A percentile compares a stretch with the other conserved stretches of the same genome.
Evolutionary conservation across 768 basidiomycete species (phyloP).

Genomic region (Leccinum incarnatum): DNA sequence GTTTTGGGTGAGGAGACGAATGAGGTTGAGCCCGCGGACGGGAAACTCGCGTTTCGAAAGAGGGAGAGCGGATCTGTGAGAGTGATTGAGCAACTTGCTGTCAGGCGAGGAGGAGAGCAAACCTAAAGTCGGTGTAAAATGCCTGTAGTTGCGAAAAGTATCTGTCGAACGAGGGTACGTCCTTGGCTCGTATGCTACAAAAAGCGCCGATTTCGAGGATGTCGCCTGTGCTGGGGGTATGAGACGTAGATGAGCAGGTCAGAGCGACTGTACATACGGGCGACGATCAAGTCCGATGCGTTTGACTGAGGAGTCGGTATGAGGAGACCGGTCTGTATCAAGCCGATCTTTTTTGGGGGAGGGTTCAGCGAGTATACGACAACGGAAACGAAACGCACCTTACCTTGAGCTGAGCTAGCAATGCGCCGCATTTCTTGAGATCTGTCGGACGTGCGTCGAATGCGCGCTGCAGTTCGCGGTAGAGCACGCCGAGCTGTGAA

Average conservation of each 20-base stretch:
- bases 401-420: conserved; percentile 62
- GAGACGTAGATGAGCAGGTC: background rate
- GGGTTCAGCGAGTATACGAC: background rate
- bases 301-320: conserved; percentile 67
- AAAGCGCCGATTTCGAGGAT: conserved; percentile 95
- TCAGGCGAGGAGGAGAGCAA: background rate
- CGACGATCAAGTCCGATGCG: conserved; percentile 64
- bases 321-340: conserved; percentile 75
- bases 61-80: conserved; percentile 64
- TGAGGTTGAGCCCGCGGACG: conserved; percentile 90
- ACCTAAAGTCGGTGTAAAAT: conserved; percentile 88
- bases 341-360: conserved; percentile 51
- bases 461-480: conserved; percentile 63
- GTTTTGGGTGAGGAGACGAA: conserved; percentile 91
- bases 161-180: conserved; percentile 91
- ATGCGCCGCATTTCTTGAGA: conserved; percentile 58
- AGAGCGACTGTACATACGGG: conserved; percentile 51
- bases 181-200: conserved; percentile 85
- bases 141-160: conserved; percentile 90
- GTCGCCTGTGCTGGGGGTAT: conserved; percentile 62
- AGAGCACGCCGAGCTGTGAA: conserved; percentile 54
- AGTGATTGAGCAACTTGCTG: background rate
- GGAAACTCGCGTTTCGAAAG: conserved; percentile 85
- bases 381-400: conserved; percentile 45
- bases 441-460: conserved; percentile 67